phyloP scores from a whole-genome alignment of 2,329 filamentous ascomycete genomes.

The Aspergillus carbonarius region DNA sequence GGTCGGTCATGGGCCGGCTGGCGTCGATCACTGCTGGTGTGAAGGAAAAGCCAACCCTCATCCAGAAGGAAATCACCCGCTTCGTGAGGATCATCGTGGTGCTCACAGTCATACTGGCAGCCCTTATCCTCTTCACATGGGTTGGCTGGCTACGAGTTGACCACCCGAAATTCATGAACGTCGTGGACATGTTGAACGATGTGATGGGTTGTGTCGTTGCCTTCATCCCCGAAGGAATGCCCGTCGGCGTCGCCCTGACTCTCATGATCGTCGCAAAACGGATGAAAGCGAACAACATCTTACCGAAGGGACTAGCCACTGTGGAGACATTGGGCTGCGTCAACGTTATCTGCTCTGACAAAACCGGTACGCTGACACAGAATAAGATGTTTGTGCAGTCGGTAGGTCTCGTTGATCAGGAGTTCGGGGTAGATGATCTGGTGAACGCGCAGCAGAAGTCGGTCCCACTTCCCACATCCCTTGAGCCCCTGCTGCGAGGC shows the following conservation, averaged over 20 bases:
- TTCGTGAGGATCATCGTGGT: constrained; percentile 70
- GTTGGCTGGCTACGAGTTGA: constrained; percentile 65
- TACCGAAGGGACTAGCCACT: constrained; percentile 77
- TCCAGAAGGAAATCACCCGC: constrained; percentile 70
- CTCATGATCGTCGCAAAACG: constrained; percentile 74
- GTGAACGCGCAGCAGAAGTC: constrained; percentile 11
- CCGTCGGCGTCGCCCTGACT: constrained; percentile 67
- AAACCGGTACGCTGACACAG: constrained; percentile 63
- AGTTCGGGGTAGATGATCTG: constrained; percentile 22
- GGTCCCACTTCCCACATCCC: constrained; percentile 34
- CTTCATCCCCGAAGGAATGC: constrained; percentile 75
- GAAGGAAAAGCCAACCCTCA: constrained; percentile 65
- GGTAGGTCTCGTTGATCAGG: constrained; percentile 27
- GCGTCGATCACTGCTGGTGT: constrained; percentile 71
- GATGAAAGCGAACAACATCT: constrained; percentile 72
- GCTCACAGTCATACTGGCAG: constrained; percentile 66
- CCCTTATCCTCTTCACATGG: constrained; percentile 53
- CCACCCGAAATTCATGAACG: constrained; percentile 69
- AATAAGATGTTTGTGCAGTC: constrained; percentile 67
- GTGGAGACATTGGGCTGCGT: constrained; percentile 75
- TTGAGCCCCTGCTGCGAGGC: constrained; percentile 61
- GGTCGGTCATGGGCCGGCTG: constrained; percentile 74
- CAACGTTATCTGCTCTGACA: constrained; percentile 74
- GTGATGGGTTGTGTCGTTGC: constrained; percentile 73
- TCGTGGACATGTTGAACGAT: constrained; percentile 68